Conservation (phyloP, 1,284 basidiomycete genomes). For the Heliocybe sulcata region DNA sequence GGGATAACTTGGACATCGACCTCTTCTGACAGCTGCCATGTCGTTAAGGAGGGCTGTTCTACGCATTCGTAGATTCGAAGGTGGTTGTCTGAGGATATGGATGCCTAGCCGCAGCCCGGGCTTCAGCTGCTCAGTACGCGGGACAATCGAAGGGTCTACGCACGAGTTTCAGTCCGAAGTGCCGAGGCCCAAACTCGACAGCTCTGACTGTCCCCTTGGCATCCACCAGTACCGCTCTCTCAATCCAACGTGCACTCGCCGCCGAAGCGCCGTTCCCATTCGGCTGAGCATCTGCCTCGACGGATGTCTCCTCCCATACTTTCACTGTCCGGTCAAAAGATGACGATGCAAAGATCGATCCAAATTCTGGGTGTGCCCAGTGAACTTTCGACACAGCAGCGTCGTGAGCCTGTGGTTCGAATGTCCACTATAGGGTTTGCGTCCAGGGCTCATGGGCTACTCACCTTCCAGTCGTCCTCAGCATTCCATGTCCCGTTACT, state of each 20-base stretch:
- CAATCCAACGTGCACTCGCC: conserved; percentile 55
- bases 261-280: conserved; percentile 2
- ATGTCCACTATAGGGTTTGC: conserved; percentile 1
- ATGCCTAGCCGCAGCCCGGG: conserved; percentile 44
- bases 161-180: conserved; percentile 83
- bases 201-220: conserved; percentile 78
- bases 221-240: conserved; percentile 71
- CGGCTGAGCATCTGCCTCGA: conserved; percentile 16
- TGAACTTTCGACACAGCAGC: conserved; percentile 77
- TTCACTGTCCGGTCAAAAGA: conserved; percentile 87
- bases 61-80: conserved; percentile 88
- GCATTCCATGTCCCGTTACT: conserved; percentile 63
- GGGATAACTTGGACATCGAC: conserved; percentile 65
- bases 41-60: conserved; percentile 70
- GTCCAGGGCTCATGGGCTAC: conserved; percentile 11
- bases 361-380: conserved; percentile 89
- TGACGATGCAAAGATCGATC: conserved; percentile 74
- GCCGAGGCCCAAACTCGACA: conserved; percentile 81
- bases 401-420: conserved; percentile 70
- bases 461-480: conserved; percentile 85
- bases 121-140: background rate
- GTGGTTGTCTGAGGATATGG: conserved; percentile 80
- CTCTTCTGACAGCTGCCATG: conserved; percentile 78
- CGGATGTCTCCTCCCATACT: conserved; percentile 76
- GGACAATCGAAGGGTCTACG: conserved; percentile 19